Evolutionary conservation across 2,329 filamentous ascomycete species (phyloP).

Genomic region (Exutisphaerella laricina): DNA sequence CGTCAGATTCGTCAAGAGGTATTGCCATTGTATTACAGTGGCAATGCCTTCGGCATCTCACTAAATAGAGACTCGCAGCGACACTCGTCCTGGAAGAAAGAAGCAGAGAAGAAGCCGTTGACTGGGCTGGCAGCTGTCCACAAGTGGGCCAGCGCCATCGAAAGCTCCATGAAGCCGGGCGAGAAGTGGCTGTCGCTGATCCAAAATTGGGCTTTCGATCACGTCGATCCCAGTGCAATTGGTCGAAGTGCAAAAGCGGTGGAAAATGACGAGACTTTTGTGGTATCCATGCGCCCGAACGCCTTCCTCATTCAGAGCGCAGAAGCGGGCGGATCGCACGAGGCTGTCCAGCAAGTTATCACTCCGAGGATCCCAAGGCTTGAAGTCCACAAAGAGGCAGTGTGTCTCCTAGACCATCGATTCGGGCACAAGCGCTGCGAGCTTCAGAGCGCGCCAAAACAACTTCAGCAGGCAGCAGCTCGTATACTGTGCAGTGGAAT

Average conservation of each 20-base stretch:
- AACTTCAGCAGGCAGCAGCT: neutral
- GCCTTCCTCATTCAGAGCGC: neutral
- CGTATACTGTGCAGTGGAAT: neutral
- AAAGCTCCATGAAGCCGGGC: neutral
- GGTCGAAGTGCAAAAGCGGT: neutral
- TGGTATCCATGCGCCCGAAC: neutral
- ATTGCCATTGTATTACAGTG: conserved; percentile 24
- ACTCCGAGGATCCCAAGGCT: neutral
- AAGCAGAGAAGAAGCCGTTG: neutral
- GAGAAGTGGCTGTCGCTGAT: conserved; percentile 11
- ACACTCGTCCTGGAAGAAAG: neutral
- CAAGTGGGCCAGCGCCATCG: conserved; percentile 15
- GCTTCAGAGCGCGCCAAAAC: neutral
- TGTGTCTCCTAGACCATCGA: neutral
- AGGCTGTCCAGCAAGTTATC: too few relatives aligned
- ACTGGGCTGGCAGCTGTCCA: conserved; percentile 7
- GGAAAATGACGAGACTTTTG: conserved; percentile 2
- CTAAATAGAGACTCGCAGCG: conserved; percentile 2
- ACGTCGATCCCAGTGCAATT: conserved; percentile 5
- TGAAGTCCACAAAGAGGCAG: neutral
- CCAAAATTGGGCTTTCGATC: conserved; percentile 13
- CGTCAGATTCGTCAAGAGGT: conserved; percentile 22
- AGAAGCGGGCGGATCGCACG: too few relatives aligned
- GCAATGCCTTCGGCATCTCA: conserved; percentile 24
- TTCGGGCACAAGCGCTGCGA: neutral